Conservation (phyloP, 768 basidiomycete genomes). For the Russula brevipes region DNA sequence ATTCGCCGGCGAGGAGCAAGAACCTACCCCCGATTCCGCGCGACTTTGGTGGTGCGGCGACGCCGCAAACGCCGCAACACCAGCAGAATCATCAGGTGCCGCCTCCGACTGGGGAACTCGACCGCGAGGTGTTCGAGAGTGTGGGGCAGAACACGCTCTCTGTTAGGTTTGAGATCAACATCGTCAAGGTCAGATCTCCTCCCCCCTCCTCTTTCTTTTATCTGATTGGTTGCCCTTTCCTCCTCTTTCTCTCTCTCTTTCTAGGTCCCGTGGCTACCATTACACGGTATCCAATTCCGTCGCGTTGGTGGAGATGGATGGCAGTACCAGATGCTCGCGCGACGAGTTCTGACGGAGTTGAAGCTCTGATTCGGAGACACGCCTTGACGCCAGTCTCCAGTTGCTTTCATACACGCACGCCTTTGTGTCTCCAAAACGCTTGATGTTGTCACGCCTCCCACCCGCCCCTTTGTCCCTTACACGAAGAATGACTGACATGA, state of each 20-base stretch:
- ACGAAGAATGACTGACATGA: slow-evolving; percentile 5
- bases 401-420: too few relatives aligned
- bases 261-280: slow-evolving; percentile 86
- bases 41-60: slow-evolving; percentile 43
- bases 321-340: slow-evolving; percentile 96
- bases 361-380: slow-evolving; percentile 49
- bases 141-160: slow-evolving; percentile 74
- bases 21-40: slow-evolving; percentile 77
- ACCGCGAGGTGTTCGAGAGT: slow-evolving; percentile 63
- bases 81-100: not conserved
- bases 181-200: slow-evolving; percentile 70
- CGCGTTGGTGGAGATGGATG: slow-evolving; percentile 86
- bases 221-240: slow-evolving; percentile 27
- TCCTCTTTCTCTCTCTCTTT: not conserved
- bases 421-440: not conserved
- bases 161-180: slow-evolving; percentile 94
- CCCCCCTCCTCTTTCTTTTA: not conserved
- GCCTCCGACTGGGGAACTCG: slow-evolving; percentile 61
- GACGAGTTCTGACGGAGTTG: slow-evolving; percentile 80
- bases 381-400: not conserved
- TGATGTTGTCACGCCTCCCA: not conserved
- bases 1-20: slow-evolving; percentile 56
- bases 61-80: slow-evolving; percentile 23
- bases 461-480: not conserved
- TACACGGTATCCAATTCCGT: slow-evolving; percentile 95